Evolutionary conservation across 2,329 filamentous ascomycete genomes (phyloP).

Genomic region (Sporothrix sp.): DNA sequence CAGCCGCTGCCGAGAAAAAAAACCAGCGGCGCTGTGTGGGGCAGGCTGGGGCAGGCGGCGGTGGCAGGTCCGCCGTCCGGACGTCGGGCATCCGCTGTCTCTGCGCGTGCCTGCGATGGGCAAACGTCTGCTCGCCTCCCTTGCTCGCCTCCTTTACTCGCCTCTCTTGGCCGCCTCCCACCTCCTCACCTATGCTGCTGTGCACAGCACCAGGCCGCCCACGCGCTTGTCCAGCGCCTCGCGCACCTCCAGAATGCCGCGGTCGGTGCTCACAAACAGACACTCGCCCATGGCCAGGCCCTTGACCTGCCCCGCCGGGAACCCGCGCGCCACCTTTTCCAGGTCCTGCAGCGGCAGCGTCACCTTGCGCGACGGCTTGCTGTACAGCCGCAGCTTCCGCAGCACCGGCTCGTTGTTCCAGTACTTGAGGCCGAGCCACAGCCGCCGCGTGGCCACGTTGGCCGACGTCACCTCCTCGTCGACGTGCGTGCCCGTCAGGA

Average conservation of each 20-base stretch:
- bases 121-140: too few relatives aligned
- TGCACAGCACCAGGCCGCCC: conserved; percentile 71
- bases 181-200: conserved; percentile 1
- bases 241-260: conserved; percentile 68
- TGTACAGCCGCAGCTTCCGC: conserved; percentile 53
- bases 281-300: conserved; percentile 74
- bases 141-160: neutral
- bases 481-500: conserved; percentile 27
- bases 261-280: conserved; percentile 68
- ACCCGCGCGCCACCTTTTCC: conserved; percentile 56
- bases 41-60: neutral
- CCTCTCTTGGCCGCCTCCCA: too few relatives aligned
- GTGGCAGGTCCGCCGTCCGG: neutral
- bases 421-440: conserved; percentile 91
- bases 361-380: conserved; percentile 64
- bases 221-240: conserved; percentile 73
- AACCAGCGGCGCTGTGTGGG: neutral
- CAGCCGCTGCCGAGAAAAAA: neutral
- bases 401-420: conserved; percentile 74
- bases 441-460: conserved; percentile 63
- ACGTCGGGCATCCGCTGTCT: neutral
- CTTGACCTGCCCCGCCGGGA: conserved; percentile 58
- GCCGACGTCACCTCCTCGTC: conserved; percentile 51
- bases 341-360: conserved; percentile 55
- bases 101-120: too few relatives aligned